phyloP scores from a whole-genome alignment of 306 rosid genomes.

The Sechiopsis laciniata region DNA sequence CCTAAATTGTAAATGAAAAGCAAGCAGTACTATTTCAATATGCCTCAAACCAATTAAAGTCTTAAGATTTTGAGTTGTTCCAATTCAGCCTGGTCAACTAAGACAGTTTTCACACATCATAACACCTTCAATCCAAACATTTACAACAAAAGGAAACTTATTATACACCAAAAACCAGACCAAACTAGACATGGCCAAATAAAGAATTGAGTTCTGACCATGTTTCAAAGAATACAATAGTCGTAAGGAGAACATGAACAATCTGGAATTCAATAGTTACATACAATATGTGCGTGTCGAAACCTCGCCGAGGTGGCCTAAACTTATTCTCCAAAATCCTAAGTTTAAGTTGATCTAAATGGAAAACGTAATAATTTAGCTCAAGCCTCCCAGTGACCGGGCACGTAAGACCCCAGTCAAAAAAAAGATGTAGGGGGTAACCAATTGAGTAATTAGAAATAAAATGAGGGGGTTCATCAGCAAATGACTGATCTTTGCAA shows the following conservation, averaged over 20 bases:
- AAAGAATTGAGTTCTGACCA: background rate
- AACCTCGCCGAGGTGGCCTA: background rate
- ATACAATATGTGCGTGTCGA: background rate
- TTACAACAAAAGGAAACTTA: background rate
- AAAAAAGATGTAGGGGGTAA: background rate
- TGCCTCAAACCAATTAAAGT: background rate
- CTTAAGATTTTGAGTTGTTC: conserved; percentile 7
- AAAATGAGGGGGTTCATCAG: conserved; percentile 5
- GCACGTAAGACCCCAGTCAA: background rate
- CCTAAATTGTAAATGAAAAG: conserved; percentile 16
- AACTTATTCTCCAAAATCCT: background rate
- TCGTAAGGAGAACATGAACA: background rate
- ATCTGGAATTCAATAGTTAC: background rate
- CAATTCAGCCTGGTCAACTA: conserved; percentile 1
- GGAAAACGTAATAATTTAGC: background rate
- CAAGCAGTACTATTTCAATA: conserved; percentile 7
- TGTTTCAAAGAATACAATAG: background rate
- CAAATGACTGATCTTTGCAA: background rate
- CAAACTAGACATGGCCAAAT: background rate
- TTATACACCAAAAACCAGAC: background rate
- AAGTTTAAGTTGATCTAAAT: background rate
- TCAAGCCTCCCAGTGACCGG: background rate
- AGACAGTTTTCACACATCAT: background rate
- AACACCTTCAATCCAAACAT: background rate
- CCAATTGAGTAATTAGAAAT: background rate